Evolutionary conservation across 2,329 filamentous ascomycete genomes (phyloP).

Genomic region (Aaosphaeria arxii): DNA sequence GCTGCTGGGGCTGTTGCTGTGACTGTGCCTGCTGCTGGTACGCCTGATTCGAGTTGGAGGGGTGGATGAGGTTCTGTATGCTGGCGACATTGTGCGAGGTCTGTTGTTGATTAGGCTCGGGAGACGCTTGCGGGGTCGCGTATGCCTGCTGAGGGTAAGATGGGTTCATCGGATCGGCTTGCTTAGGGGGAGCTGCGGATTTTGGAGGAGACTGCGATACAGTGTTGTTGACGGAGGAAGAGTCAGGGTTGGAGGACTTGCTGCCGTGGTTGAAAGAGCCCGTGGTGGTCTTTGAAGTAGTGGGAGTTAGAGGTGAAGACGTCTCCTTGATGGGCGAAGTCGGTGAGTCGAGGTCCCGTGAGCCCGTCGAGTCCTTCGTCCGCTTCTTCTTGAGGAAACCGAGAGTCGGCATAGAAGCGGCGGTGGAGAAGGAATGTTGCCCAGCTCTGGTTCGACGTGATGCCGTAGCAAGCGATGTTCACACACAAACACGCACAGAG

Average conservation of each 20-base stretch:
- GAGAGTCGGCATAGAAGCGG: constrained; percentile 77
- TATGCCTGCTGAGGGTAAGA: constrained; percentile 31
- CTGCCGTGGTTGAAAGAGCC: constrained; percentile 25
- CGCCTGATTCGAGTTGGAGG: constrained; percentile 38
- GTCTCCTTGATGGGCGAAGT: constrained; percentile 64
- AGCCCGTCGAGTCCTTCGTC: constrained; percentile 77
- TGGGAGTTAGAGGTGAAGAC: constrained; percentile 30
- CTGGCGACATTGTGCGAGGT: constrained; percentile 68
- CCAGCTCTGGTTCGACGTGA: constrained; percentile 17
- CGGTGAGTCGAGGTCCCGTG: constrained; percentile 63
- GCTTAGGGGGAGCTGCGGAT: constrained; percentile 20
- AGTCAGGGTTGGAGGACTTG: constrained; percentile 22
- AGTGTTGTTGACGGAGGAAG: constrained; percentile 4
- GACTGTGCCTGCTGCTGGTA: constrained; percentile 14
- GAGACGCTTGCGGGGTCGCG: constrained; percentile 27
- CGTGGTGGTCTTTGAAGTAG: constrained; percentile 27
- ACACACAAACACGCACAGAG: no score
- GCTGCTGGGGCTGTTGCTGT: constrained; percentile 27
- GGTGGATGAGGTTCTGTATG: constrained; percentile 81
- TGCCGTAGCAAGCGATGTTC: neutral
- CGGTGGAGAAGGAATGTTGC: constrained; percentile 20
- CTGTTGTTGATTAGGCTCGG: constrained; percentile 27
- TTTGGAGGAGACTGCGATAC: constrained; percentile 14
- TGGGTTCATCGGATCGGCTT: constrained; percentile 41
- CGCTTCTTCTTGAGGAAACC: constrained; percentile 98